Conservation (phyloP, 2,329 filamentous ascomycete genomes). For the Arachnopeziza araneosa region DNA sequence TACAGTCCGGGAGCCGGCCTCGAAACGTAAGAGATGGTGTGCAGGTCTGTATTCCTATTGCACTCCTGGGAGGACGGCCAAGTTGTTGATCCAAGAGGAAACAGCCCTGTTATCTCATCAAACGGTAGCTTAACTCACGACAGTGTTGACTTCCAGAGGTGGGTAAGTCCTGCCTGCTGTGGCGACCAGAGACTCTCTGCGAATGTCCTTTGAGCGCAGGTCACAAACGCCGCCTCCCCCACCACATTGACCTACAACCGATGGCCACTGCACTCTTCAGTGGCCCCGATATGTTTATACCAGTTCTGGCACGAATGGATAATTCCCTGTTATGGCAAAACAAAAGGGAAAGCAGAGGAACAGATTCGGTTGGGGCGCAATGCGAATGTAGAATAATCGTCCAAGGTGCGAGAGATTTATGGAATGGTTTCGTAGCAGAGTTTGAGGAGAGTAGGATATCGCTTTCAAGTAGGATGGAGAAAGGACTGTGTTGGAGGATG, state of each 20-base stretch:
- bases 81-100: neutral
- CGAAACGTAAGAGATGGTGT: neutral
- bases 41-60: neutral
- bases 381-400: neutral
- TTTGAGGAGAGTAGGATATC: neutral
- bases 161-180: slow-evolving; percentile 7
- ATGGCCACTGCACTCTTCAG: slow-evolving; percentile 17
- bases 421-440: neutral
- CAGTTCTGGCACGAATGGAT: neutral
- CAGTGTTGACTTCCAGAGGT: neutral
- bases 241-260: slow-evolving; percentile 28
- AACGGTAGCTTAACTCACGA: neutral
- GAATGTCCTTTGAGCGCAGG: slow-evolving; percentile 8
- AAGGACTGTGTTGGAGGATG: neutral
- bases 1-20: neutral
- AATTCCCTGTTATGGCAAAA: neutral
- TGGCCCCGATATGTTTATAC: slow-evolving; percentile 9
- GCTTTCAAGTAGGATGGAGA: neutral
- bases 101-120: neutral
- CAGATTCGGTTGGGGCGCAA: neutral
- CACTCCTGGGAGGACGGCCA: too few species aligned
- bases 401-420: neutral
- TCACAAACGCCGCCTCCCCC: slow-evolving; percentile 24
- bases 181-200: slow-evolving; percentile 1
- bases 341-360: neutral